Conservation (phyloP, 176 grass and related monocot genomes). For the Melocanna baccifera region DNA sequence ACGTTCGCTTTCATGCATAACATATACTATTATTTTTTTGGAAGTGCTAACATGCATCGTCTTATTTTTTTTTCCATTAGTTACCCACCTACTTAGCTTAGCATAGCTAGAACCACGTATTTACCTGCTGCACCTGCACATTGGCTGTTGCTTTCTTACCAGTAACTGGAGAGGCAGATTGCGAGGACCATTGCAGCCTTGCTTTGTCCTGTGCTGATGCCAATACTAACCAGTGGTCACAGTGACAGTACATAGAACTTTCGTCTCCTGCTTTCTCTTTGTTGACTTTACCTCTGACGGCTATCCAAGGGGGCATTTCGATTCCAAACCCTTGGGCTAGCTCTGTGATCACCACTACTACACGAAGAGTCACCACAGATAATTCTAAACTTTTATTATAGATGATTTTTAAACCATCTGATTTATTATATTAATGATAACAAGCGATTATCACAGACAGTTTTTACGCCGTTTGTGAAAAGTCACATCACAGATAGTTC, state of each 20-base stretch:
- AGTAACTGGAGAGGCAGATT: not conserved
- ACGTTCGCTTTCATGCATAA: conserved; percentile 3
- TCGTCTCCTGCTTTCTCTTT: conserved; percentile 12
- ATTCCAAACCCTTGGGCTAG: conserved; percentile 20
- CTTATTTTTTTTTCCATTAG: not conserved
- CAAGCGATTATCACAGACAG: too few species aligned
- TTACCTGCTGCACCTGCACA: not conserved
- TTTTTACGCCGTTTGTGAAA: too few species aligned
- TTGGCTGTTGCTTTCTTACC: not conserved
- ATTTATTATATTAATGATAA: too few species aligned
- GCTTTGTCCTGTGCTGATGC: not conserved
- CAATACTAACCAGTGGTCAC: not conserved
- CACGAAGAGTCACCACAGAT: too few species aligned
- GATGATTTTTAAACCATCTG: too few species aligned
- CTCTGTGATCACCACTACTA: not conserved
- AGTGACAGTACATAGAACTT: not conserved
- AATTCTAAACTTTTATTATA: too few species aligned
- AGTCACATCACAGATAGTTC: too few species aligned
- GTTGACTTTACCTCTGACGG: conserved; percentile 20
- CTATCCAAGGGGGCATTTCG: not conserved
- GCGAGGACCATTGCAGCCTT: too few species aligned
- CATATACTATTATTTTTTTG: not conserved
- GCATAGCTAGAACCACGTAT: not conserved
- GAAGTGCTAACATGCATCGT: too few species aligned
- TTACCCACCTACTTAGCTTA: not conserved